A percentile compares a stretch with the other conserved stretches of the same genome.
Conservation (phyloP, 495 filamentous ascomycete species). For the Talaromyces trachyspermus region DNA sequence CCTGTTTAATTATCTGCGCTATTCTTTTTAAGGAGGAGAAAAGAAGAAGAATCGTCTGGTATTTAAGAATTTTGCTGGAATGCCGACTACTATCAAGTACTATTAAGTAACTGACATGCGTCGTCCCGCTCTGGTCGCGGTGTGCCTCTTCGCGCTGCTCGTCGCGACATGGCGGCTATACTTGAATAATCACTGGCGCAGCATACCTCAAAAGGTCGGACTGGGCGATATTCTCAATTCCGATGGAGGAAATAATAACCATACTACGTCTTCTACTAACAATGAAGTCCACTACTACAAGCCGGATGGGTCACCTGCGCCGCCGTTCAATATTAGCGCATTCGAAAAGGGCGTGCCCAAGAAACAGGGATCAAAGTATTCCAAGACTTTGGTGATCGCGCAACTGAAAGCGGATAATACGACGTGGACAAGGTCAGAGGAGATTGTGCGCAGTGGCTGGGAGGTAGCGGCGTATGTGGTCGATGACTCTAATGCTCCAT, state of each 20-base stretch:
- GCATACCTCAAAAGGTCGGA: conserved; percentile 29
- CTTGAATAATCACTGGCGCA: conserved; percentile 20
- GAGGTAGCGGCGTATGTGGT: conserved; percentile 57
- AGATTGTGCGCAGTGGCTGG: conserved; percentile 46
- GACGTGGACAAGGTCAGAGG: conserved; percentile 57
- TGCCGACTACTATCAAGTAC: no score
- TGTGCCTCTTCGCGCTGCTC: conserved; percentile 20
- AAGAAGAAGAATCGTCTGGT: no score
- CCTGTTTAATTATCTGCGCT: no score
- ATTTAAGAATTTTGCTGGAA: no score
- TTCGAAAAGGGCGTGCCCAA: conserved; percentile 36
- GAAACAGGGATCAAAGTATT: conserved; percentile 35
- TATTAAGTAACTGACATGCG: no score
- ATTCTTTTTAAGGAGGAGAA: no score
- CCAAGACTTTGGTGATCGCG: conserved; percentile 51
- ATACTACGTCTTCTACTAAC: no score
- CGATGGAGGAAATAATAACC: no score
- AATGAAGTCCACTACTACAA: neutral
- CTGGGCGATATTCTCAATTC: conserved; percentile 25
- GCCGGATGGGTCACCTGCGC: conserved; percentile 15
- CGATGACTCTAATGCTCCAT: conserved; percentile 50
- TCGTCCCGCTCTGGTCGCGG: conserved; percentile 19
- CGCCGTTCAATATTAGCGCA: conserved; percentile 5
- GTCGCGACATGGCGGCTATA: neutral
- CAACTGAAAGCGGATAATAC: conserved; percentile 49